A percentile compares a stretch with the other conserved stretches of the same genome.
Conservation (phyloP, 2,329 filamentous ascomycete genomes). For the Fusarium pseudonygamai region DNA sequence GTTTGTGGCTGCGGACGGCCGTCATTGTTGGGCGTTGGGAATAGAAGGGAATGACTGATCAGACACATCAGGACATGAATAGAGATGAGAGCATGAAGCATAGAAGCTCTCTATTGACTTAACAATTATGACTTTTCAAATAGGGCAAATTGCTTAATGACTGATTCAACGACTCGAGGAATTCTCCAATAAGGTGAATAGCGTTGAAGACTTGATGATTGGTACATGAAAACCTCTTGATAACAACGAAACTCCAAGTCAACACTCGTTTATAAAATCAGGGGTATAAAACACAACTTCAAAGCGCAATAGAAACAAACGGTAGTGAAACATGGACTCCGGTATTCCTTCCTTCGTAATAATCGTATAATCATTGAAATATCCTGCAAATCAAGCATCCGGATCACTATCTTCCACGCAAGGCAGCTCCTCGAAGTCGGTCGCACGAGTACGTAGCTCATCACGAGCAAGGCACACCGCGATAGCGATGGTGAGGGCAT, state of each 20-base stretch:
- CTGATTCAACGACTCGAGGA: neutral
- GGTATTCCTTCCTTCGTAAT: neutral
- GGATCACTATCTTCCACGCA: constrained; percentile 50
- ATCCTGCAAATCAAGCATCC: constrained; percentile 45
- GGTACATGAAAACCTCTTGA: neutral
- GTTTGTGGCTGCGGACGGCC: constrained; percentile 29
- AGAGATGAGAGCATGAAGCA: constrained; percentile 42
- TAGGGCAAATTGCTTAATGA: neutral
- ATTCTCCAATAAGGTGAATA: neutral
- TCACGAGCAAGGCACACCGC: constrained; percentile 54
- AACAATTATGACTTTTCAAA: neutral
- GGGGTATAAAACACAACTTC: constrained; percentile 13
- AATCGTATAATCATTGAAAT: neutral
- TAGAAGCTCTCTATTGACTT: constrained; percentile 39
- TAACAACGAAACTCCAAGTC: constrained; percentile 5
- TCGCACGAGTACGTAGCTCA: constrained; percentile 47
- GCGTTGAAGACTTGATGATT: neutral
- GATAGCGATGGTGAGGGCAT: constrained; percentile 54
- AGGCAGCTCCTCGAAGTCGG: constrained; percentile 49
- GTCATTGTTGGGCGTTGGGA: constrained; percentile 46
- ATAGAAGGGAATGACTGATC: constrained; percentile 40
- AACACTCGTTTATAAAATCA: neutral
- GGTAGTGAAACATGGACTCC: neutral
- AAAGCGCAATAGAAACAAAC: neutral
- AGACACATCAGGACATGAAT: constrained; percentile 39